Evolutionary conservation across 2,329 filamentous ascomycete species (phyloP), one percentile per base, ranked within the genome.

Genomic region (Achaetomium macrosporum): DNA sequence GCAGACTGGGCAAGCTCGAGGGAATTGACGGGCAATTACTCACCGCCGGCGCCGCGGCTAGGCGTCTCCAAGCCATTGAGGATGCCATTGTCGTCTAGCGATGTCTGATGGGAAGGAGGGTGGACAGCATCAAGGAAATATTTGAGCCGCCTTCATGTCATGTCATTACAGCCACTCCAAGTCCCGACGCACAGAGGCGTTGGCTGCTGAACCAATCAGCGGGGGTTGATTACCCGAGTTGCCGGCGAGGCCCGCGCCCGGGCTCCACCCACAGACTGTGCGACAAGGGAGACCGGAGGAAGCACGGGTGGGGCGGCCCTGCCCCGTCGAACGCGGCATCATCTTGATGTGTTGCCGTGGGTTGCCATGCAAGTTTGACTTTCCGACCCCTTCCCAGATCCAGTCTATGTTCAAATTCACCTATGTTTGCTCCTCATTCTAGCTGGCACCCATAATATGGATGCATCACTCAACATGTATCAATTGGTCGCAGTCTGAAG

Each of bases 1-100:
- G 45, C 29, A 48, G n/a, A 16, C n/a, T 8, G 8, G 19, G 17
- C 39, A 17, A 8, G 19, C 15, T 15, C 48, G 51, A 53, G 35
- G 45, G 47, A 52, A 30, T 35, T 33, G 36, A 37, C 35, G 35
- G 13, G 35, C 35, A 52, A 19, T n/a, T 25, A 78, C 81, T 68
- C 67, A 83, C 81, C 64, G 78, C 70, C 71, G 79, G 73, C 68
- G 73, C 73, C 65, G 74, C 68, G 67, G 76, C 73, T 66, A 84
- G 70, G 69, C 78, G 79, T 71, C 81, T 79, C 76, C 83, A 73
- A 68, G 79, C 79, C 75, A 83, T 81, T 72, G 79, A 79, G 69
- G 81, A 81, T 71, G 82, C 79, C 74, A 79, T 83, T 64, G 60
- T 68, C 51, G 59, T 57, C 52, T 59, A 58, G 42, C 54, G 56